Evolutionary conservation across 306 rosid genomes (phyloP).

Genomic region (Cucurbita maxima): DNA sequence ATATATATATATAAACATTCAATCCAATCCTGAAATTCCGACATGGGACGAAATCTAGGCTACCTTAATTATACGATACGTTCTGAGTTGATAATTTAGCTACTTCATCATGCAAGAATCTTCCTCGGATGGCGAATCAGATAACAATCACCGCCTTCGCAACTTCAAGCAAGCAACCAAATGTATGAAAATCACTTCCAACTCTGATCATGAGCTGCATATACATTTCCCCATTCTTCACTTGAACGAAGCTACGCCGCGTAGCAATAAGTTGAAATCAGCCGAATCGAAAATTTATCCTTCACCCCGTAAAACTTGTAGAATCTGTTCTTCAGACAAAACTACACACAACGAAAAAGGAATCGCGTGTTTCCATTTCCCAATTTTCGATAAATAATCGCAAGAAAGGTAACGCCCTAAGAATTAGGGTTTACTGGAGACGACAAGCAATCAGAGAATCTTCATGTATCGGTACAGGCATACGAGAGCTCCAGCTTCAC

Average conservation of each 20-base stretch:
- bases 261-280: background rate
- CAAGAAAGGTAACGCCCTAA: background rate
- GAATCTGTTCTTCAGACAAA: background rate
- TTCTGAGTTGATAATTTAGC: background rate
- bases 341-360: background rate
- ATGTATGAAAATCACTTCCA: background rate
- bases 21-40: background rate
- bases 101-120: constrained; percentile 1
- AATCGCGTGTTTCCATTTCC: background rate
- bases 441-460: background rate
- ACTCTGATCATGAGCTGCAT: background rate
- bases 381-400: background rate
- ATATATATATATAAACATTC: background rate
- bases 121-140: background rate
- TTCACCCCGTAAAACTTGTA: background rate
- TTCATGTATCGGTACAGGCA: background rate
- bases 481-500: background rate
- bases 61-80: constrained; percentile 8
- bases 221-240: constrained; percentile 7
- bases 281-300: background rate
- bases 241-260: constrained; percentile 16
- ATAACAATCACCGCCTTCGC: background rate
- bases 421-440: constrained; percentile 18
- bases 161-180: constrained; percentile 2
- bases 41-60: background rate